A percentile compares a stretch with the other conserved stretches of the same genome.
Evolutionary conservation across 352 stramenopile species (phyloP).

Genomic region (Phytophthora melonis): DNA sequence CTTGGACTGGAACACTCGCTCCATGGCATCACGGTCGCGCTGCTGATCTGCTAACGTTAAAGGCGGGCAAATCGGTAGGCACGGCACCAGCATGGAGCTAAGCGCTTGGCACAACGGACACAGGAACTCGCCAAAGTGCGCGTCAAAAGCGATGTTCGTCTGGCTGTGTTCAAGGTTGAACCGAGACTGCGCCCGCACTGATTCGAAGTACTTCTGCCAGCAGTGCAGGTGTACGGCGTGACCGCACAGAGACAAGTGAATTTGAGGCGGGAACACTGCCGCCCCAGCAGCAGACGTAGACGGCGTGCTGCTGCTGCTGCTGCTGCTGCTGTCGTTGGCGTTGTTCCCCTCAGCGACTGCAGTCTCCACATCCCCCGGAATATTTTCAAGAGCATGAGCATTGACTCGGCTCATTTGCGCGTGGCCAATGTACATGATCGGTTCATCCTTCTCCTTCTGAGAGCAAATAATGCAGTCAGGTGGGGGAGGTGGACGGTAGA

Average conservation of each 20-base stretch:
- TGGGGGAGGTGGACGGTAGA: slow-evolving; percentile 70
- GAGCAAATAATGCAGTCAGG: slow-evolving; percentile 90
- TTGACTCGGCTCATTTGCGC: slow-evolving; percentile 78
- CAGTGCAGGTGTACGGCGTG: slow-evolving; percentile 92
- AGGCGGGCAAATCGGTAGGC: slow-evolving; percentile 65
- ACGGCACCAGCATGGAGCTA: slow-evolving; percentile 92
- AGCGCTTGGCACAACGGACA: slow-evolving; percentile 92
- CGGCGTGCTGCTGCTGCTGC: slow-evolving; percentile 15
- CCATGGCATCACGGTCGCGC: slow-evolving; percentile 68
- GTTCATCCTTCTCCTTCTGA: slow-evolving; percentile 84
- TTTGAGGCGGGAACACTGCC: slow-evolving; percentile 61
- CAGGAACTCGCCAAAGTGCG: slow-evolving; percentile 88
- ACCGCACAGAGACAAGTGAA: slow-evolving; percentile 87
- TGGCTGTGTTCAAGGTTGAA: slow-evolving; percentile 79
- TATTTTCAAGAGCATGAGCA: slow-evolving; percentile 55
- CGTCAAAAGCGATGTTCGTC: slow-evolving; percentile 88
- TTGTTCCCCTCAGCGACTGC: slow-evolving; percentile 26
- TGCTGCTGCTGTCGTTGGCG: neutral
- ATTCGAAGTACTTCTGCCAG: slow-evolving; percentile 91
- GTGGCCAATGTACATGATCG: slow-evolving; percentile 89
- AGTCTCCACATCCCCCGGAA: slow-evolving; percentile 46
- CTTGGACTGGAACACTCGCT: slow-evolving; percentile 78
- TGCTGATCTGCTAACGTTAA: slow-evolving; percentile 69
- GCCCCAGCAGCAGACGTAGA: slow-evolving; percentile 15
- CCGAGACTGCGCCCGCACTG: slow-evolving; percentile 74